Base-by-base conservation (phyloP, 1,139 yeast genomes). In the Protomyces inundatus region DNA sequence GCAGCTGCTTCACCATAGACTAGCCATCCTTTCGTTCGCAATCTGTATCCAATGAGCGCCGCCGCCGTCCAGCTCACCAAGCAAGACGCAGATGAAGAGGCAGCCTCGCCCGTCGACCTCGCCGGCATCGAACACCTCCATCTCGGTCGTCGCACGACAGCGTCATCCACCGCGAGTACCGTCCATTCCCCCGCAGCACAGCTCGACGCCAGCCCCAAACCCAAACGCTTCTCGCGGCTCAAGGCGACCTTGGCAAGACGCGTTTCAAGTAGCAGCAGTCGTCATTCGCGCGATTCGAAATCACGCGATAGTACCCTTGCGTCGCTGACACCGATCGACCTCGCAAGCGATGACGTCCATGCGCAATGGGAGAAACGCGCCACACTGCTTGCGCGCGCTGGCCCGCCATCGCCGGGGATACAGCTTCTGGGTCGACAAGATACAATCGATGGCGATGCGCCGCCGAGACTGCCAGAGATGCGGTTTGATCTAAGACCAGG, bases 291-390 rank as follows among this genome's bases (percentile, higher is more conserved):
- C 32, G 23, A 30, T 6, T 42, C 23, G 2, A 42, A 10, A 10
- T 14, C 32, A 7, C 6, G 23, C 10, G 48, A 42, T 16, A 16
- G 48, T 7, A 42, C 30, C 4, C 48, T 42, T n/a, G 30, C 16
- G 6, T 4, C 16, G 6, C 48, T 42, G 23, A 30, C 23, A 14
- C 48, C 48, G 6, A 42, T 42, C 23, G 48, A 42, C 23, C 48
- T 10, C n/a, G 30, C 30, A 6, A 52, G 46, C 36, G 56, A 39
- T n/a, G 56, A 58, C 45, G 62, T 58, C 32, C 51, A 51, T 10
- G 55, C 62, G 14, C 62, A 58, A 35, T 58, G 62, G 62, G 62
- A 58, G 46, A 55, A 58, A 23, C 42, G 62, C 35, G 62, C 62
- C 32, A 58, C 62, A 12, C 39, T 58, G 62, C 48, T 58, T 7